Conservation (phyloP, 257 asterid species). For the Penstemon eatonii region DNA sequence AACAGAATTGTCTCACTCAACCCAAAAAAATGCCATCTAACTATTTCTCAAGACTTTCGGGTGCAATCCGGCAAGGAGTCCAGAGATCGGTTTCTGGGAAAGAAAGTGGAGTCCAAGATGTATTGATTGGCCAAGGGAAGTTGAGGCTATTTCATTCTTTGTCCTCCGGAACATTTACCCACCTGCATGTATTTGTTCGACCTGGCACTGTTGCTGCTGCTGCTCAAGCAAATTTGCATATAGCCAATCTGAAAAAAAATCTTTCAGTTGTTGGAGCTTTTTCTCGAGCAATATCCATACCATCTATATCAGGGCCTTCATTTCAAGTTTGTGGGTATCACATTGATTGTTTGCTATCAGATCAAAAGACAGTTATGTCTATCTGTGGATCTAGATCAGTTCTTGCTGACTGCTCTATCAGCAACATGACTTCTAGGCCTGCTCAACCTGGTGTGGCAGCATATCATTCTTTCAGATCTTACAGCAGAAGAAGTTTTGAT, state of each 20-base stretch:
- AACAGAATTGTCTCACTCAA: conserved; percentile 23
- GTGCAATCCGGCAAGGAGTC: conserved; percentile 48
- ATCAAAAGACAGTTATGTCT: conserved; percentile 56
- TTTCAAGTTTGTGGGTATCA: conserved; percentile 72
- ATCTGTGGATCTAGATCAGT: conserved; percentile 49
- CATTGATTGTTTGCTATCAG: conserved; percentile 48
- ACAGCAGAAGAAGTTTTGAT: conserved; percentile 41
- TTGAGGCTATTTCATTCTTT: conserved; percentile 40
- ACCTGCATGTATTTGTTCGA: conserved; percentile 50
- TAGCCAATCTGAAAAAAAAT: conserved; percentile 57
- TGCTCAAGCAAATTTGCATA: conserved; percentile 60
- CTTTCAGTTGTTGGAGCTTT: conserved; percentile 62
- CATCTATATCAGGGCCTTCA: conserved; percentile 79
- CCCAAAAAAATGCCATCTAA: conserved; percentile 70
- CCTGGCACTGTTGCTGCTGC: conserved; percentile 60
- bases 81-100: conserved; percentile 34
- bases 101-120: conserved; percentile 20
- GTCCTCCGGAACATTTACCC: conserved; percentile 40
- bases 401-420: conserved; percentile 36
- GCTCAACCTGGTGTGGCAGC: conserved; percentile 40
- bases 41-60: conserved; percentile 52
- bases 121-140: conserved; percentile 50
- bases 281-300: conserved; percentile 73
- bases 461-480: conserved; percentile 41
- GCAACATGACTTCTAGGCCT: conserved; percentile 39